These are phyloP conservation scores for Termitomyces sp. DNA, from an alignment of 768 basidiomycete species.

Conservation along the genomic window DNA sequence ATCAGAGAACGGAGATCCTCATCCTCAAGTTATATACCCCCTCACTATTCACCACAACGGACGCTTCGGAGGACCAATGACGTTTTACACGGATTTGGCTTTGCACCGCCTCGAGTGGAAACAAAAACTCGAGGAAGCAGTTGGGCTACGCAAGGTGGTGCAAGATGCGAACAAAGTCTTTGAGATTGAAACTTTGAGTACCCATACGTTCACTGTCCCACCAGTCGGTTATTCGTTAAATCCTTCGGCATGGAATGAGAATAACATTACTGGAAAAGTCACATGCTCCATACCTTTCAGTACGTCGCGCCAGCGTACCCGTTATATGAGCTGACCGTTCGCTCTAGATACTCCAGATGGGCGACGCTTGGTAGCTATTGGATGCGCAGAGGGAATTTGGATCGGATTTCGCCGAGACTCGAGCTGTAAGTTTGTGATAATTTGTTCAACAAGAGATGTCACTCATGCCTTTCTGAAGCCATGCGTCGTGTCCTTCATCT, in stretches of 20 bases:
- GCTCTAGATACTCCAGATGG: conserved; percentile 77
- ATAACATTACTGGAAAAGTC: conserved; percentile 77
- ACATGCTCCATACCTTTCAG: conserved; percentile 95
- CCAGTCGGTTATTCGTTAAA: conserved; percentile 44
- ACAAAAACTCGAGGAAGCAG: conserved; percentile 85
- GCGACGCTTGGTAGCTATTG: conserved; percentile 80
- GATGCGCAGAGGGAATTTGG: conserved; percentile 92
- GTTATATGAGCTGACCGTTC: not conserved
- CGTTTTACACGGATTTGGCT: conserved; percentile 76
- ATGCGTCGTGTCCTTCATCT: conserved; percentile 91
- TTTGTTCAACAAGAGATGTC: not conserved
- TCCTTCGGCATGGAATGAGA: conserved; percentile 62
- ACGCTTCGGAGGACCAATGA: conserved; percentile 78
- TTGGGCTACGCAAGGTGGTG: conserved; percentile 79
- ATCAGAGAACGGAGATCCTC: conserved; percentile 57
- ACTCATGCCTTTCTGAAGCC: conserved; percentile 49
- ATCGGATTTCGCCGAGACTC: conserved; percentile 90
- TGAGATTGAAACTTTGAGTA: conserved; percentile 85
- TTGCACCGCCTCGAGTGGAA: conserved; percentile 83
- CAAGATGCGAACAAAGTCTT: conserved; percentile 96
- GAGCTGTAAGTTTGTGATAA: conserved; percentile 51
- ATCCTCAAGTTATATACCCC: conserved; percentile 76
- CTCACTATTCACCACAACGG: conserved; percentile 88
- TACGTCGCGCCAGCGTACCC: conserved; percentile 28
- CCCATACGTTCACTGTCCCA: conserved; percentile 81